A percentile compares a stretch with the other conserved stretches of the same genome.
Evolutionary conservation across 2,329 filamentous ascomycete genomes (phyloP).

Genomic region (Diaporthe ampelina): DNA sequence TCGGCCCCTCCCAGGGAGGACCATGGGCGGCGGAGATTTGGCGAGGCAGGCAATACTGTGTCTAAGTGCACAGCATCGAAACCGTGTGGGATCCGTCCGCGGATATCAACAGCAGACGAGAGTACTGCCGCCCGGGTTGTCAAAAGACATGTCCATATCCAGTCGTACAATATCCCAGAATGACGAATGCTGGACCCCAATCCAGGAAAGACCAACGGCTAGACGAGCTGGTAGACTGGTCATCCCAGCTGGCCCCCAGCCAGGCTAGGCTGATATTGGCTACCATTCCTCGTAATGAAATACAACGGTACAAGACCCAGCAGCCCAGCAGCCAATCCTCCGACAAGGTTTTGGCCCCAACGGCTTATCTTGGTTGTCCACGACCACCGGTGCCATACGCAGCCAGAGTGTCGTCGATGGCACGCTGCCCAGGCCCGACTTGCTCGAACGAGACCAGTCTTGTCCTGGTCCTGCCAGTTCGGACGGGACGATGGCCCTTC

Average conservation of each 20-base stretch:
- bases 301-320: not conserved
- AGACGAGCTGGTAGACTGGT: not conserved
- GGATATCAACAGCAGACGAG: not conserved
- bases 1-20: conserved; percentile 3
- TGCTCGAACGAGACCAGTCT: not conserved
- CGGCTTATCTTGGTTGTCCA: conserved; percentile 14
- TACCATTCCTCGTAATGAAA: conserved; percentile 16
- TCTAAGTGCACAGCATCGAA: not conserved
- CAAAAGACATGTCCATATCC: not conserved
- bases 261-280: conserved; percentile 1
- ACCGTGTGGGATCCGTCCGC: too few relatives aligned
- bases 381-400: not conserved
- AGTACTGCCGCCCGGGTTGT: not conserved
- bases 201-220: not conserved
- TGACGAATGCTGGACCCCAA: conserved; percentile 2
- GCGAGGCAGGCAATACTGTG: conserved; percentile 21
- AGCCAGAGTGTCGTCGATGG: not conserved
- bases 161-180: not conserved
- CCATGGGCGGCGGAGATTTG: conserved; percentile 31
- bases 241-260: not conserved
- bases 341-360: conserved; percentile 32
- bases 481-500: conserved; percentile 12
- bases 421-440: conserved; percentile 17
- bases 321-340: not conserved
- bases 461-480: conserved; percentile 11